Base-by-base conservation (phyloP, 2,329 filamentous ascomycete species). In the Colletotrichum australisinense region DNA sequence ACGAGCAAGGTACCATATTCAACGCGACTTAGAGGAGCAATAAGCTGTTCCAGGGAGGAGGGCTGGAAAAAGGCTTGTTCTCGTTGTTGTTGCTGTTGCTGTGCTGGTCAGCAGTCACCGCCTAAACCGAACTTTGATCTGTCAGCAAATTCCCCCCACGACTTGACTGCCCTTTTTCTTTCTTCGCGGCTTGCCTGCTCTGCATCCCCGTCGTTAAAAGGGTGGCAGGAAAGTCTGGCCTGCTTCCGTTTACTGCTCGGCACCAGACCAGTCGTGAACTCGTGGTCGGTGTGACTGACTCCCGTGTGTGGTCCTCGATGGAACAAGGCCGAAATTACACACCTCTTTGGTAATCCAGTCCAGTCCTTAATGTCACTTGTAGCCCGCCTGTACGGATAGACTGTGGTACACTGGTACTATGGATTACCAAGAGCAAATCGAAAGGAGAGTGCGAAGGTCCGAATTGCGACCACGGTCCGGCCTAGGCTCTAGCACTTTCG, bases 21-120 rank as follows among this genome's bases (percentile, higher is more conserved):
- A 30, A 19, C 42, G 11, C 42, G 26, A 56, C 12, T 35, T 59
- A 60, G 49, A 71, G 67, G 67, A 73, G 56, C 71, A 71, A 71
- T 53, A 73, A 73, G 55, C 55, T 73, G 67, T 71, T 71, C 71
- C 67, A 63, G 62, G 67, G 60, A 70, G 70, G 32, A 73, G 67
- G 56, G 70, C 67, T 66, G 49, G 35, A 58, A 66, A 66, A 63
- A 56, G 60, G 67, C 42, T 49, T 49, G 19, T 49, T 49, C 3
- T 49, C 42, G 5, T 26, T 71, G 14, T 16, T 42, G 5, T 16
- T 42, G 38, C 16, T 42, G 38, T 14, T 42, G 38, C 38, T 42
- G 38, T 16, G 14, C 38, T 42, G 38, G 14, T 16, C 38, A 42
- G 38, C 70, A 62, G 67, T 70, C 67, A 73, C 71, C 62, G 67